Conservation (phyloP, 2,329 filamentous ascomycete genomes). For the Epicoccum sorghinum region DNA sequence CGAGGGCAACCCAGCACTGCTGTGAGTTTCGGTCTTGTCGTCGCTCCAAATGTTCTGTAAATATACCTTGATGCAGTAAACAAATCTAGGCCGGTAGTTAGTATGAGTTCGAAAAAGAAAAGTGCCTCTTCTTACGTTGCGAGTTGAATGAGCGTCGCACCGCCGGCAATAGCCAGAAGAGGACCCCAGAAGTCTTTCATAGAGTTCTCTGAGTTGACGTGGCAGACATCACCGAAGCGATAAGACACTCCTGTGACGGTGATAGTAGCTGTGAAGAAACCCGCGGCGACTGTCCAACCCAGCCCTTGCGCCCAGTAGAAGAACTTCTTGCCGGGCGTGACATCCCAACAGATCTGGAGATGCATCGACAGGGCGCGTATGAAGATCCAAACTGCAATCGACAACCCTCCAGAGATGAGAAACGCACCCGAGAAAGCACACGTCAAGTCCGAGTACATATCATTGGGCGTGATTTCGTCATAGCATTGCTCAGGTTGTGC, state of each 20-base stretch:
- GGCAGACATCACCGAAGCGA: slow-evolving; percentile 88
- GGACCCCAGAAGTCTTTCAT: slow-evolving; percentile 90
- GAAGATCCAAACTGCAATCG: slow-evolving; percentile 87
- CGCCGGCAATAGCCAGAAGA: slow-evolving; percentile 75
- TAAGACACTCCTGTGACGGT: slow-evolving; percentile 91
- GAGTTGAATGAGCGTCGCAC: slow-evolving; percentile 81
- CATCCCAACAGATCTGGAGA: slow-evolving; percentile 97
- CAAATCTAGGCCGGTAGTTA: slow-evolving; percentile 47
- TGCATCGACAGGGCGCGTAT: slow-evolving; percentile 89
- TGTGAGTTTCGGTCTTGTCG: slow-evolving; percentile 68
- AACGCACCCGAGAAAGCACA: slow-evolving; percentile 91
- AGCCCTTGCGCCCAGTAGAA: slow-evolving; percentile 82
- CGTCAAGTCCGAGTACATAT: slow-evolving; percentile 80
- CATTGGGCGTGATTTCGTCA: slow-evolving; percentile 89
- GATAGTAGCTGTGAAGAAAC: slow-evolving; percentile 77
- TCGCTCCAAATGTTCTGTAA: slow-evolving; percentile 78
- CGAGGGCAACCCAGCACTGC: slow-evolving; percentile 71
- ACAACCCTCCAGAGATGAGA: slow-evolving; percentile 83
- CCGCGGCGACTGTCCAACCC: slow-evolving; percentile 83
- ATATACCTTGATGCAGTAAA: slow-evolving; percentile 95
- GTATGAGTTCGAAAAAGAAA: background rate
- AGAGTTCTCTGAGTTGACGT: slow-evolving; percentile 89
- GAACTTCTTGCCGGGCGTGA: slow-evolving; percentile 84
- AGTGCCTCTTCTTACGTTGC: slow-evolving; percentile 67
- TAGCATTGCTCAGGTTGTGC: slow-evolving; percentile 81